Base-by-base conservation (phyloP, 305 asterid genomes). In the Solanum hybrid region DNA sequence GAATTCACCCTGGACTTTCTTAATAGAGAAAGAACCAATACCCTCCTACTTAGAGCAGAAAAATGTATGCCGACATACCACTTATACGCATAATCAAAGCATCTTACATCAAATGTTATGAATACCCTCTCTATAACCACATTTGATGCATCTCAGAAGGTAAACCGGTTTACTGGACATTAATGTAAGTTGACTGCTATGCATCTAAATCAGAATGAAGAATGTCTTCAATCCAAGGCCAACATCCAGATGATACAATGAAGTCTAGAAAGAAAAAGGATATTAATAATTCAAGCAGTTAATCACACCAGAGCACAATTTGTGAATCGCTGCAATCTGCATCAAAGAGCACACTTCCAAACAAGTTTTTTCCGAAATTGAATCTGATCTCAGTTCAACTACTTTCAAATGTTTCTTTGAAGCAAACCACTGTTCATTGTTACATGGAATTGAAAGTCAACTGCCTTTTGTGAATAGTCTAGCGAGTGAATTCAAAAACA, bases 401-500 rank as follows among this genome's bases (percentile, higher is more conserved):
- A 84, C 29, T 46, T 31, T 31, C 87, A 29, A 46, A 18, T 84
- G 87, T 84, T 84, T 84, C 87, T 51, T 28, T 51, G 29, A 31
- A 51, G 75, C 42, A 84, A 84, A 29, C 29, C 75, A 84, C 74
- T 18, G 28, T 29, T 67, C 69, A 83, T 18, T 84, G 40, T 84
- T 51, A 84, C 37, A 84, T 51, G 75, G 40, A 84, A 84, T 51
- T 84, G 24, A 51, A 84, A 20, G 39, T 51, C 28, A 46, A 51
- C 75, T 20, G 87, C 20, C 87, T 51, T 84, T 82, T 46, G 40
- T 29, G 40, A 84, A 84, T 84, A 20, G 29, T 88, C 89, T 88
- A 86, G 78, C 35, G 29, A 89, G 90, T 89, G 89, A 87, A 40
- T 83, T 86, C 89, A 85, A 89, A 89, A 89, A 90, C 88, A 90